Evolutionary conservation across 2,329 filamentous ascomycete species (phyloP).

Genomic region (Orbilia javanica): DNA sequence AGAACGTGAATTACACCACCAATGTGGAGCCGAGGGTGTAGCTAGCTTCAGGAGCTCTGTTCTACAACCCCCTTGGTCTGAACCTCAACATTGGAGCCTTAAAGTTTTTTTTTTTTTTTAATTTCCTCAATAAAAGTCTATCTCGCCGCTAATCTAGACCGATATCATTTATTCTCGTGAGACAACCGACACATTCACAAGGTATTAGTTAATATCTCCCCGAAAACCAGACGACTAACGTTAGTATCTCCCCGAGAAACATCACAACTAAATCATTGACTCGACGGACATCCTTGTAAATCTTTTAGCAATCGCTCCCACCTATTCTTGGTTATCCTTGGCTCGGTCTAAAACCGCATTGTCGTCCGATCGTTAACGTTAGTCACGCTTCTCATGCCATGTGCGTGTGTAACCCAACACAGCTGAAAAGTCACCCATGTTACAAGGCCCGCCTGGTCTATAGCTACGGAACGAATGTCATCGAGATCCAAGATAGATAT

Average conservation of each 20-base stretch:
- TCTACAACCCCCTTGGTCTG: neutral
- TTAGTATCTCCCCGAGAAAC: neutral
- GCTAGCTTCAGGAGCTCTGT: neutral
- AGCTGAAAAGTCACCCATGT: no score
- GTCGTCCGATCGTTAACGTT: no score
- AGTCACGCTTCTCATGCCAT: no score
- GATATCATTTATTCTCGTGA: neutral
- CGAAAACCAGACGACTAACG: no score
- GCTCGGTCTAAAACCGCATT: no score
- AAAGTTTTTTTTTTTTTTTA: neutral
- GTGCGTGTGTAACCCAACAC: no score
- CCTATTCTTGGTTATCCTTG: neutral
- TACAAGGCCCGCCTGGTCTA: no score
- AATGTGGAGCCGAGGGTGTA: neutral
- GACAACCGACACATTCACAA: neutral
- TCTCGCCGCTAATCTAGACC: no score
- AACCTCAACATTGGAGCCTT: neutral
- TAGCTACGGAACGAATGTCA: no score
- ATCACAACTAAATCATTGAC: neutral
- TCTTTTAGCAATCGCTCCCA: neutral
- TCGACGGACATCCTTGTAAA: neutral
- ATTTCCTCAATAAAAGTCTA: neutral
- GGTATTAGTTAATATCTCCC: neutral
- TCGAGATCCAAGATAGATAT: neutral
- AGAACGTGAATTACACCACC: neutral